Conservation (phyloP, 371 early-diverging fungal genomes). For the Mortierella sp. region DNA sequence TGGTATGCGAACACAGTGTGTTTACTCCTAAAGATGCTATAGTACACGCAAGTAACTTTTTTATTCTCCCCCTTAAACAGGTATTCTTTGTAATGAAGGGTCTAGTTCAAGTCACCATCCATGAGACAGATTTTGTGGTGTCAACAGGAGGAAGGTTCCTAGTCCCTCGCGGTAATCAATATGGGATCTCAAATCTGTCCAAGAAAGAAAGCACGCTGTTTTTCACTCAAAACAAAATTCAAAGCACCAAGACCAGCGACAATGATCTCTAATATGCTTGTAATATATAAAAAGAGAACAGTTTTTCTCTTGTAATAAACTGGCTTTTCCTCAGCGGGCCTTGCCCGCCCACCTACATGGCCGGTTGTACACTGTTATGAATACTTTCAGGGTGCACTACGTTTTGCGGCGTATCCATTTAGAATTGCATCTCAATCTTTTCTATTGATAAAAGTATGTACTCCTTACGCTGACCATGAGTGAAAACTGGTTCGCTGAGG, state of each 20-base stretch:
- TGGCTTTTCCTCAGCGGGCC: too few relatives aligned
- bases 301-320: too few relatives aligned
- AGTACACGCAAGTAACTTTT: background rate
- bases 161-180: slow-evolving; percentile 41
- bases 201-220: slow-evolving; percentile 28
- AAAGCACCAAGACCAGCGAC: background rate
- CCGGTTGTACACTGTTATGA: too few relatives aligned
- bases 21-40: background rate
- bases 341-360: too few relatives aligned
- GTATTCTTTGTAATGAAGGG: slow-evolving; percentile 42
- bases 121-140: slow-evolving; percentile 37
- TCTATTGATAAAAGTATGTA: too few relatives aligned
- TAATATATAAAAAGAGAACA: too few relatives aligned
- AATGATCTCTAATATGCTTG: too few relatives aligned
- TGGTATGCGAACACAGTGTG: slow-evolving; percentile 6
- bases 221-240: slow-evolving; percentile 38
- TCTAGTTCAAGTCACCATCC: slow-evolving; percentile 25
- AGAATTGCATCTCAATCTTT: too few relatives aligned
- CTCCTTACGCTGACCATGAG: too few relatives aligned
- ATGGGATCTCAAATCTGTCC: slow-evolving; percentile 33
- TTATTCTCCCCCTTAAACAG: slow-evolving; percentile 6
- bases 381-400: too few relatives aligned
- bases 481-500: too few relatives aligned
- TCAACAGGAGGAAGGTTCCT: slow-evolving; percentile 44
- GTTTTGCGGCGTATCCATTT: too few relatives aligned